Evolutionary conservation across 768 basidiomycete species (phyloP), one percentile per base, ranked within the genome.

Genomic region (Rubroboletus satanas): DNA sequence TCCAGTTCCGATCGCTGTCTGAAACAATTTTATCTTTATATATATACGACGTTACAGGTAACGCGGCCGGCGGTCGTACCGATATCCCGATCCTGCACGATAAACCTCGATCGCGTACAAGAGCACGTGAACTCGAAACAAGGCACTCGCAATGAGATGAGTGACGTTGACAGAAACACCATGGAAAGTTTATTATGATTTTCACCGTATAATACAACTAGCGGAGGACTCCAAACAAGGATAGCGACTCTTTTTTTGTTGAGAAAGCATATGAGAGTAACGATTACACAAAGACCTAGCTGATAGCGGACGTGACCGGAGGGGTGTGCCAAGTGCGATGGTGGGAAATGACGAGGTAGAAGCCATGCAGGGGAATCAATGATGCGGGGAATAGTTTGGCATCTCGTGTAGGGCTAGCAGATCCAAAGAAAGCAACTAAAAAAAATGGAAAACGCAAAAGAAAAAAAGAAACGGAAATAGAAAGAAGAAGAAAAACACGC

Each of bases 141-240:
- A 29, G 26, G 26, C 32, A 29, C 33, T 29, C 33, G 37, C 26
- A 31, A 23, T 14, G 39, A n/a, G 21, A 23, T 10, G 49, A 44
- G 39, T 43, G 55, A 52, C 33, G 49, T 49, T 18, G 46, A 51
- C 49, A 44, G 59, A 36, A 15, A 42, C 26, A 15, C 21, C 11
- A 17, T 14, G 1, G 17, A 7, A 35, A 21, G 18, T n/a, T 49
- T 42, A 67, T 66, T 67, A 66, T 55, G 47, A 51, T 45, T 39
- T 55, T 46, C 46, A 52, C 36, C 11, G 48, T 65, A 64, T 51
- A 21, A 32, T 68, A 68, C 66, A 60, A 57, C 51, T 55, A 62
- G 45, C 55, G 6, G 44, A 41, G 6, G n/a, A 39, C 28, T 37
- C 37, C 59, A 41, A 39, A 7, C 36, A 35, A 12, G 15, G 17